Evolutionary conservation across 306 rosid species (phyloP).

Genomic region (Arachis hypogaea): DNA sequence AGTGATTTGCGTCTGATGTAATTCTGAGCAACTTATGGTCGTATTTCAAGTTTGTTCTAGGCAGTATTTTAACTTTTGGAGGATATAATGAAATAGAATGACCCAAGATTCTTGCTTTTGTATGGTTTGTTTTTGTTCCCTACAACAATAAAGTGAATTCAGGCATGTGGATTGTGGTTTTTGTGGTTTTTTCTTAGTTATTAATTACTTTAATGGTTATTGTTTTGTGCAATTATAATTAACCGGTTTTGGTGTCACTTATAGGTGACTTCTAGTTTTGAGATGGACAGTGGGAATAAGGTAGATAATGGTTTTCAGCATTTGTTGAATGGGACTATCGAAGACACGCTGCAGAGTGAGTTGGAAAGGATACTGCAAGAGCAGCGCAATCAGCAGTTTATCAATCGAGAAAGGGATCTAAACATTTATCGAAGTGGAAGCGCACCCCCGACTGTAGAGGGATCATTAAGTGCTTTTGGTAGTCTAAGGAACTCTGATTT

Average conservation of each 20-base stretch:
- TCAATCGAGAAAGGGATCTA: slow-evolving; percentile 65
- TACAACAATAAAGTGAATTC: slow-evolving; percentile 15
- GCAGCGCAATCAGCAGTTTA: slow-evolving; percentile 59
- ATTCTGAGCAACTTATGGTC: slow-evolving; percentile 9
- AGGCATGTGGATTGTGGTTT: slow-evolving; percentile 11
- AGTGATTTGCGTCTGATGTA: slow-evolving; percentile 30
- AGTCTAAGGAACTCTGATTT: slow-evolving; percentile 65
- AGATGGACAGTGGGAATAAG: slow-evolving; percentile 72
- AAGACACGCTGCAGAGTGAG: slow-evolving; percentile 73
- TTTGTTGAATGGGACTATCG: slow-evolving; percentile 54
- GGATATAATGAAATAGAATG: slow-evolving; percentile 7
- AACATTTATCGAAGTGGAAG: slow-evolving; percentile 94
- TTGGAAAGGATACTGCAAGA: slow-evolving; percentile 71
- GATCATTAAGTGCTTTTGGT: slow-evolving; percentile 79
- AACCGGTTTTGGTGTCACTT: slow-evolving; percentile 12
- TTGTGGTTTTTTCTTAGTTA: background rate
- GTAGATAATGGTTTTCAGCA: slow-evolving; percentile 47
- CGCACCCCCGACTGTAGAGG: slow-evolving; percentile 98
- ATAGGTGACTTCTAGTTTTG: slow-evolving; percentile 46
- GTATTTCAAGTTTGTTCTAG: slow-evolving; percentile 1
- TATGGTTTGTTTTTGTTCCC: slow-evolving; percentile 24
- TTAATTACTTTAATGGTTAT: background rate
- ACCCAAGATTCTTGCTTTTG: slow-evolving; percentile 27
- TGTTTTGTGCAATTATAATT: slow-evolving; percentile 17
- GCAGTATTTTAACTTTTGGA: slow-evolving; percentile 38